Evolutionary conservation across 148 eudicot species (phyloP).

Genomic region (Chenopodium album): DNA sequence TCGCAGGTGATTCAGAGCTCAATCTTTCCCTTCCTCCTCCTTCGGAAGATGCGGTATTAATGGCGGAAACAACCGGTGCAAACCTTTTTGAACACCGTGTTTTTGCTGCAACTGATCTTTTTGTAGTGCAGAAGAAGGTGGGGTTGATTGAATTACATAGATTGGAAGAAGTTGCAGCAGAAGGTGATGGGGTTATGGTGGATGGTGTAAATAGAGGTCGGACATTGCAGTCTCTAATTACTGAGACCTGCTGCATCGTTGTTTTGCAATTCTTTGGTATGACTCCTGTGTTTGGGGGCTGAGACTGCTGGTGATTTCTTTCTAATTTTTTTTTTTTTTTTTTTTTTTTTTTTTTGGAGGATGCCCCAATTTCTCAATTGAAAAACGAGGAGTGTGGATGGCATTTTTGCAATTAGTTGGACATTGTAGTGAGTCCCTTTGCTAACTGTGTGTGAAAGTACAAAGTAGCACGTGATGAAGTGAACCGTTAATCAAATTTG

Average conservation of each 20-base stretch:
- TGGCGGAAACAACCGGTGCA: neutral
- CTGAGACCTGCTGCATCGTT: neutral
- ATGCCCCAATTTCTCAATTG: too few relatives aligned
- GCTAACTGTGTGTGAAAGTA: too few relatives aligned
- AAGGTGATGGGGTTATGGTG: neutral
- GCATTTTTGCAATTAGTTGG: too few relatives aligned
- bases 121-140: neutral
- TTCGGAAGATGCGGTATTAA: neutral
- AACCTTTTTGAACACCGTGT: neutral
- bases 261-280: too few relatives aligned
- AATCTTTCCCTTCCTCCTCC: constrained; percentile 6
- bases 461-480: too few relatives aligned
- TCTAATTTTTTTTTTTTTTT: too few relatives aligned
- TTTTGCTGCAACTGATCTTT: neutral
- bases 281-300: too few relatives aligned
- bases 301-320: too few relatives aligned
- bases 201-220: neutral
- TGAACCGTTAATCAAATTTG: too few relatives aligned
- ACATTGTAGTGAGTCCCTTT: too few relatives aligned
- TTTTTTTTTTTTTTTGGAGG: too few relatives aligned
- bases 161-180: neutral
- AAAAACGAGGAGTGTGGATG: too few relatives aligned
- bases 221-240: neutral
- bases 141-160: neutral
- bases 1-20: constrained; percentile 35